Evolutionary conservation across 148 eudicot genomes (phyloP), one percentile per base, ranked within the genome.

Genomic region (Camellia japonica): DNA sequence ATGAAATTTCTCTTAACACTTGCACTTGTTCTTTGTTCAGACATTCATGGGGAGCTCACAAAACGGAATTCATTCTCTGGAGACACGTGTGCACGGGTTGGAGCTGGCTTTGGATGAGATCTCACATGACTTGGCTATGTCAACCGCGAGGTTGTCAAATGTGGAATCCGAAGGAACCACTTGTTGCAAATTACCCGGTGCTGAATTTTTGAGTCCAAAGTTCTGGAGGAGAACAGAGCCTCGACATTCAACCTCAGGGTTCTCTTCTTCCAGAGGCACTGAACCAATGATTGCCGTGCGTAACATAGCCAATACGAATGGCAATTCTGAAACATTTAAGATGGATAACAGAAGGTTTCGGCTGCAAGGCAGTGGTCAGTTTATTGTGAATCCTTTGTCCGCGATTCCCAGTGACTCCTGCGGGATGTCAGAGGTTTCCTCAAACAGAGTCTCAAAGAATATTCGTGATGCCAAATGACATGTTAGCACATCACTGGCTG

Each of bases 61-160:
- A 83, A 90, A 78, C n/a, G 95, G 97, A 14, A 89, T 96, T 90
- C 92, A 82, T 2, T 85, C 91, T 74, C 85, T 96, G 68, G 99
- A 93, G 85, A 82, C 97, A 67, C 97, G 99, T 68, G 98, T 96
- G 42, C 90, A 93, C 60, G 98, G 98, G 73, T 82, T 96, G 79
- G 99, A 96, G 86, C 81, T 83, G 79, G 90, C 98, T 44, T 64
- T 96, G 77, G 95, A 94, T 76, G 94, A 91, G 79, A 96, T 96
- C 79, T 93, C 99, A 19, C 88, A 86, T 77, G 99, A 96, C 79
- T 85, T 96, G 85, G 92, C 96, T 47, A 78, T 88, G 18, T 87
- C 99, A 84, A 89, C 85, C 61, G 86, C 92, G 82, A 87, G 88
- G 87, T 83, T 91, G 90, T 85, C 97, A 68, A 84, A 80, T 49